These are phyloP conservation scores for Colletotrichum tofieldiae DNA, from an alignment of 2,329 filamentous ascomycete species.

Conservation along the genomic window DNA sequence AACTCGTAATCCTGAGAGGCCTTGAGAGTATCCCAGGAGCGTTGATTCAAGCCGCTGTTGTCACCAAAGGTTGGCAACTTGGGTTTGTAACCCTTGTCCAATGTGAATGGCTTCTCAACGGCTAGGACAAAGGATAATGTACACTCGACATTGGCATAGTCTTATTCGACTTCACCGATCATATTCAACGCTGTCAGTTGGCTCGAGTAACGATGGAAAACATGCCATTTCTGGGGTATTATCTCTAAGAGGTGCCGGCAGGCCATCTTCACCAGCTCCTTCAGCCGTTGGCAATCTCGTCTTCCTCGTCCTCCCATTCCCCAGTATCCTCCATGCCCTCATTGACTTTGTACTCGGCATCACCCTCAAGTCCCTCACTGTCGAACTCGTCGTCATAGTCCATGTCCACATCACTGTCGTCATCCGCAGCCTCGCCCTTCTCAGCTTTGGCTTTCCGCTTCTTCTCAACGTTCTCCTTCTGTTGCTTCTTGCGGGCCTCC, in stretches of 20 bases:
- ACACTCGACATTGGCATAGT: too few relatives aligned
- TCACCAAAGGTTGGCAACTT: too few relatives aligned
- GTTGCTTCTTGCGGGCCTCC: slow-evolving; percentile 83
- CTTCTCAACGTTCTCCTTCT: slow-evolving; percentile 91
- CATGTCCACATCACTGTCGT: slow-evolving; percentile 56
- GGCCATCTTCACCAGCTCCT: neutral
- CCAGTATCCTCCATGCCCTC: slow-evolving; percentile 65
- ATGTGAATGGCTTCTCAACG: too few relatives aligned
- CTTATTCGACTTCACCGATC: too few relatives aligned
- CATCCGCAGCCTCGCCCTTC: slow-evolving; percentile 52
- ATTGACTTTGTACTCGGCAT: slow-evolving; percentile 65
- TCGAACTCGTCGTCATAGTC: slow-evolving; percentile 67
- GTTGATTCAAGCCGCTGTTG: too few relatives aligned
- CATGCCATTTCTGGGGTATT: slow-evolving; percentile 36
- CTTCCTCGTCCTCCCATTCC: slow-evolving; percentile 68
- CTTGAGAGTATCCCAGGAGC: too few relatives aligned
- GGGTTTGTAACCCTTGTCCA: too few relatives aligned
- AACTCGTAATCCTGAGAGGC: too few relatives aligned
- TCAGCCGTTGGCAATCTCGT: slow-evolving; percentile 55
- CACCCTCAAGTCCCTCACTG: slow-evolving; percentile 66
- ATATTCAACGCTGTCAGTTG: neutral
- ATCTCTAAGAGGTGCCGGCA: slow-evolving; percentile 1
- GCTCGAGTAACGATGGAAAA: neutral
- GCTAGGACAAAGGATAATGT: too few relatives aligned
- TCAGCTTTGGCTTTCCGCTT: slow-evolving; percentile 75